Evolutionary conservation across 768 basidiomycete genomes (phyloP).

Genomic region (Suillus variegatus): DNA sequence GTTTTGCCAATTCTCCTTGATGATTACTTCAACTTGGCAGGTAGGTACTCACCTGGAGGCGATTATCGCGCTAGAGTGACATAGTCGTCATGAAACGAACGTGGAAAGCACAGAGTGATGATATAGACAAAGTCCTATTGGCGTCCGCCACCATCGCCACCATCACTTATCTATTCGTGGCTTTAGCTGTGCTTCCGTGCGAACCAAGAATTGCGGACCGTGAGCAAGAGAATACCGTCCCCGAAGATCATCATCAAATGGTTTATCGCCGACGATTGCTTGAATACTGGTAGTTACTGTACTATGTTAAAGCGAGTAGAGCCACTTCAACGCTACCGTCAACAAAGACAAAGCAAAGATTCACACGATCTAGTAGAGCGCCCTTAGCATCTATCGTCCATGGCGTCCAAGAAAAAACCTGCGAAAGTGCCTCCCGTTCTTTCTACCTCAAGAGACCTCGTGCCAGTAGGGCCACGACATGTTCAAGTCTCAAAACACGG

Average conservation of each 20-base stretch:
- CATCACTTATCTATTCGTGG: neutral
- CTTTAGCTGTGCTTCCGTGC: neutral
- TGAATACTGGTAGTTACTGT: neutral
- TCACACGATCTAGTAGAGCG: neutral
- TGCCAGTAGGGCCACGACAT: slow-evolving; percentile 56
- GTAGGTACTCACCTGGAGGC: neutral
- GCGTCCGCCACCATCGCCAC: neutral
- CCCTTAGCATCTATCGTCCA: neutral
- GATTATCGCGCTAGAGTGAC: neutral
- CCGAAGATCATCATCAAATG: neutral
- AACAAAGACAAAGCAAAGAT: neutral
- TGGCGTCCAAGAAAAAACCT: slow-evolving; percentile 32
- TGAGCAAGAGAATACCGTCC: neutral
- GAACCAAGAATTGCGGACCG: neutral
- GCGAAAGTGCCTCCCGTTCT: slow-evolving; percentile 13
- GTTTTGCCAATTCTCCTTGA: too few species aligned
- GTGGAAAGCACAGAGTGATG: neutral
- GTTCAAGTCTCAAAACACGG: slow-evolving; percentile 36
- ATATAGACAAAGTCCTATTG: neutral
- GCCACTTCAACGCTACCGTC: neutral
- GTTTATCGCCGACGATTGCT: neutral
- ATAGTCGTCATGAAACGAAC: neutral
- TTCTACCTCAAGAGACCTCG: slow-evolving; percentile 43
- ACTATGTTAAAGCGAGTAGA: neutral
- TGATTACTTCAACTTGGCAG: neutral